Conservation (phyloP, 225 moss, liverwort and hornwort species). For the Pseudisothecium myosuroides region DNA sequence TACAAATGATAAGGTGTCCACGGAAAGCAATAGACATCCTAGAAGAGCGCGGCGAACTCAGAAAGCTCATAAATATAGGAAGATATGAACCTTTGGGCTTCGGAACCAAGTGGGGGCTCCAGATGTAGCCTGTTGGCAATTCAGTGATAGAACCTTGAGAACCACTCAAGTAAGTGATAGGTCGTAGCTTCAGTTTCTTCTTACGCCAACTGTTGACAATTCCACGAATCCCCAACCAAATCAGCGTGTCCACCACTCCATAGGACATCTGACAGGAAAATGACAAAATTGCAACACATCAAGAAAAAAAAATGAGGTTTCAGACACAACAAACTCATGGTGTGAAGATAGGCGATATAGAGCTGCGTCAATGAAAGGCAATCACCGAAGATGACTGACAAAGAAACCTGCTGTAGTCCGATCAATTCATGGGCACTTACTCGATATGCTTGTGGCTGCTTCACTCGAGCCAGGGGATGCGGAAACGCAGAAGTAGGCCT, state of each 20-base stretch:
- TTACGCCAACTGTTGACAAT: conserved; percentile 56
- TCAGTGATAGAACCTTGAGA: conserved; percentile 60
- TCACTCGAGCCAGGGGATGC: conserved; percentile 58
- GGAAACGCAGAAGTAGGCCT: conserved; percentile 58
- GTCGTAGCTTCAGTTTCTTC: conserved; percentile 51
- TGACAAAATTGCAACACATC: not conserved
- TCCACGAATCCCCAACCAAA: conserved; percentile 62
- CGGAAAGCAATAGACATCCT: not conserved
- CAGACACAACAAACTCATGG: not conserved
- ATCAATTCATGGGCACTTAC: conserved; percentile 22
- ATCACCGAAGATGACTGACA: not conserved
- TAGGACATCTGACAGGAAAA: conserved; percentile 45
- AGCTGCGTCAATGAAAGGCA: not conserved
- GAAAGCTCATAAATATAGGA: not conserved
- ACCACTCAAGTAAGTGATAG: conserved; percentile 56
- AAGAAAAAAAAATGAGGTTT: not conserved
- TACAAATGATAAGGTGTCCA: not conserved
- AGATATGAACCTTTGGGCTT: conserved; percentile 39
- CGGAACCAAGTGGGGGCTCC: conserved; percentile 69
- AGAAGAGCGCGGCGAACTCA: not conserved
- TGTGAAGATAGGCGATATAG: not conserved
- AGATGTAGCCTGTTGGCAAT: conserved; percentile 56
- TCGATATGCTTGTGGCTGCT: conserved; percentile 50
- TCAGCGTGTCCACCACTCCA: conserved; percentile 55
- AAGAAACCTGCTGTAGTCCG: not conserved